These are phyloP conservation scores for Cryptococcus jaspeensis DNA, from an alignment of 1,284 basidiomycete species.

Conservation along the genomic window DNA sequence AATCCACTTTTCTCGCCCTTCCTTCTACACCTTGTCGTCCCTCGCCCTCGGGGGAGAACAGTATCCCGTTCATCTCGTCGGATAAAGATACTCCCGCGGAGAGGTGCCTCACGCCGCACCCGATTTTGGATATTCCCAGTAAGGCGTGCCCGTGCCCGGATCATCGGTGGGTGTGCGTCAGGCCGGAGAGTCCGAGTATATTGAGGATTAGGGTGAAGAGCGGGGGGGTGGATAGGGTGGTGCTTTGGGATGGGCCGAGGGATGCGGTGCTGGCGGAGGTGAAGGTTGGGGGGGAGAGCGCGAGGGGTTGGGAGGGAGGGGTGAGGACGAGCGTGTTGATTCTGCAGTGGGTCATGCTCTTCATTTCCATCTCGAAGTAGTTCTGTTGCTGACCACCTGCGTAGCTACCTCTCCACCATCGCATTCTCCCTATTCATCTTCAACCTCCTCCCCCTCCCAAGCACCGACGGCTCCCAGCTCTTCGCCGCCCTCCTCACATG, in stretches of 20 bases:
- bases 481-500: constrained; percentile 27
- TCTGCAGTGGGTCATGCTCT: constrained; percentile 27
- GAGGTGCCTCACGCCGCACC: constrained; percentile 34
- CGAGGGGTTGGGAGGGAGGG: constrained; percentile 24
- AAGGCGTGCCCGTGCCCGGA: constrained; percentile 24
- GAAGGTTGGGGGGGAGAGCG: constrained; percentile 21
- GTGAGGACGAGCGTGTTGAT: constrained; percentile 35
- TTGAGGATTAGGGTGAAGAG: constrained; percentile 31
- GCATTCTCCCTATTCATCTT: constrained; percentile 45
- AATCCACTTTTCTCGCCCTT: constrained; percentile 8
- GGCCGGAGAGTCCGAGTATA: constrained; percentile 28
- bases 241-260: constrained; percentile 40
- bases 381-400: background rate
- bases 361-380: background rate
- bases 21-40: background rate
- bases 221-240: constrained; percentile 14
- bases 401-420: constrained; percentile 40
- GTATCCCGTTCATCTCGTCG: background rate
- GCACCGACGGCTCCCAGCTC: constrained; percentile 43
- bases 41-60: background rate
- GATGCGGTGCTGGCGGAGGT: constrained; percentile 27
- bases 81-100: background rate
- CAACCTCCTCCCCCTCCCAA: constrained; percentile 47
- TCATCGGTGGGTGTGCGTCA: constrained; percentile 30
- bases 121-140: constrained; percentile 32